A percentile compares a stretch with the other conserved stretches of the same genome.
Evolutionary conservation across 257 asterid species (phyloP).

Genomic region (Solanum ahanhuiri): DNA sequence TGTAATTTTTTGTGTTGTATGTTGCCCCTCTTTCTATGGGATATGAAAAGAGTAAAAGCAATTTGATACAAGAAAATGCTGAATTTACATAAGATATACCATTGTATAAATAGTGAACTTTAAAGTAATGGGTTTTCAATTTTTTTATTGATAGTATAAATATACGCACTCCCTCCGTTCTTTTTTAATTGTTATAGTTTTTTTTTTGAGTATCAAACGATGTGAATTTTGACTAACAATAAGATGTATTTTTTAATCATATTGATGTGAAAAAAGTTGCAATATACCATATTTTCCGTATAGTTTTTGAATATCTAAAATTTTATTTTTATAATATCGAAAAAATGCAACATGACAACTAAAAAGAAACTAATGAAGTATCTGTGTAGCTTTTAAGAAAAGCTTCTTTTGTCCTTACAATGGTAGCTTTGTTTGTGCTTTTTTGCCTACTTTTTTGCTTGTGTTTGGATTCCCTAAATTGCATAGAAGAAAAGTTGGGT

Average conservation of each 20-base stretch:
- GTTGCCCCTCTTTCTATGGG: not conserved
- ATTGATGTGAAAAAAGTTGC: not conserved
- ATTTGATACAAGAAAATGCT: not conserved
- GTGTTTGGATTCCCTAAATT: not conserved
- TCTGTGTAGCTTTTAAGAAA: constrained; percentile 5
- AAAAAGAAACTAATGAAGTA: no score
- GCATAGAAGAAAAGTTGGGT: constrained; percentile 31
- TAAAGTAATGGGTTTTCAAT: not conserved
- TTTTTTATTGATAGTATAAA: not conserved
- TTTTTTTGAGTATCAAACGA: rapidly evolving
- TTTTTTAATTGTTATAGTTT: no score
- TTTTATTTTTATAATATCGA: no score
- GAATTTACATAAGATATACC: not conserved
- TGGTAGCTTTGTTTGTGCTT: constrained; percentile 34
- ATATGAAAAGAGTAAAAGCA: not conserved
- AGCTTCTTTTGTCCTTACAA: constrained; percentile 44
- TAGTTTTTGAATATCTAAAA: no score
- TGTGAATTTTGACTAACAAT: no score
- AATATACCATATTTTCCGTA: no score
- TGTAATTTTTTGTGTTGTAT: not conserved
- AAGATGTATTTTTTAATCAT: not conserved
- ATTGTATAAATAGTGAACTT: not conserved
- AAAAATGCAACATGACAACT: no score
- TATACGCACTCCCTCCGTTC: not conserved
- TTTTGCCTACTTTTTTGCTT: constrained; percentile 4